Evolutionary conservation across 179 eudicot species (phyloP).

Genomic region (Nepenthes alata): DNA sequence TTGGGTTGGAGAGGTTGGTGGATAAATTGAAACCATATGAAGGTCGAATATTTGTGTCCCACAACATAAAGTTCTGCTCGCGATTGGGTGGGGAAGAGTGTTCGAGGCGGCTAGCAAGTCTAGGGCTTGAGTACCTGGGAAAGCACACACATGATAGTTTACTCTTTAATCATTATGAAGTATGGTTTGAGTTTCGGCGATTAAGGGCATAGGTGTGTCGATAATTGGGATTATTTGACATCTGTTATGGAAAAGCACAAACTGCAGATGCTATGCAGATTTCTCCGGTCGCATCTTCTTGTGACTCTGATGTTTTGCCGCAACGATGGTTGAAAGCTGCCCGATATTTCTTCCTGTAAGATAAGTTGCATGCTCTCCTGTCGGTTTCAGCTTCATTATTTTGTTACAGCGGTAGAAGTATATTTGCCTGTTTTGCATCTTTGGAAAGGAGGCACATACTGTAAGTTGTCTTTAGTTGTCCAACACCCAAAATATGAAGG

Average conservation of each 20-base stretch:
- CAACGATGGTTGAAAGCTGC: too few species aligned
- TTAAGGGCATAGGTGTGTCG: constrained; percentile 16
- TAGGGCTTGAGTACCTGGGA: constrained; percentile 82
- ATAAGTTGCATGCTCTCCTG: too few species aligned
- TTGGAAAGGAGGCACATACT: too few species aligned
- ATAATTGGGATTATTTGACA: neutral
- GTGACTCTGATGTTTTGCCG: too few species aligned
- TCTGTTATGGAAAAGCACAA: neutral
- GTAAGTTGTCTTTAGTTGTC: too few species aligned
- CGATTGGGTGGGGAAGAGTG: constrained; percentile 90
- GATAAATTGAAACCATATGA: constrained; percentile 52
- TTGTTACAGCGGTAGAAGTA: too few species aligned
- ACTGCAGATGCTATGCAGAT: too few species aligned
- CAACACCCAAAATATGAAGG: too few species aligned
- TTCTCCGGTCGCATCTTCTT: too few species aligned
- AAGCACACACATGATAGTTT: constrained; percentile 87
- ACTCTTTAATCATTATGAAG: constrained; percentile 90
- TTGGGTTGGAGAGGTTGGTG: constrained; percentile 68
- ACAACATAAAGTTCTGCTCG: constrained; percentile 86
- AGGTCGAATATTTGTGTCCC: constrained; percentile 89
- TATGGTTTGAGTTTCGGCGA: constrained; percentile 87
- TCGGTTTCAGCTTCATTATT: too few species aligned
- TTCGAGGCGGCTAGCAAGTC: constrained; percentile 39
- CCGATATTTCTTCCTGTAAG: too few species aligned
- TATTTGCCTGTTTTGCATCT: too few species aligned